phyloP scores from a whole-genome alignment of 176 grass and related monocot genomes.

The Triticum turgidum region DNA sequence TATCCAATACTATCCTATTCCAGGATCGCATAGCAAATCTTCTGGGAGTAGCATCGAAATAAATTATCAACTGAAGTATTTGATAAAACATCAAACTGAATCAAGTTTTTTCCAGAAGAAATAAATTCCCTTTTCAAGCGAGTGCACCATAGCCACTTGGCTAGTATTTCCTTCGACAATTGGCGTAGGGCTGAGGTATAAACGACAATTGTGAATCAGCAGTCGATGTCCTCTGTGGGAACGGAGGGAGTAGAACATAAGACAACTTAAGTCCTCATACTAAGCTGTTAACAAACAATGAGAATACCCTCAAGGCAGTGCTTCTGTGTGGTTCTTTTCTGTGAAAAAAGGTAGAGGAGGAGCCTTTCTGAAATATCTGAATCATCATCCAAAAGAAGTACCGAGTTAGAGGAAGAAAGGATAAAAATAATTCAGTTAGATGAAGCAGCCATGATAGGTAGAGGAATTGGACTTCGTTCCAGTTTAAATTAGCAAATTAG shows the following conservation, averaged over 20 bases:
- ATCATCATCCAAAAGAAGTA: neutral
- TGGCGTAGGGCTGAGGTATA: neutral
- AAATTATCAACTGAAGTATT: neutral
- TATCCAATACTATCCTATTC: neutral
- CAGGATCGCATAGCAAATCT: slow-evolving; percentile 3
- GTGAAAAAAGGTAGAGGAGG: too few relatives aligned
- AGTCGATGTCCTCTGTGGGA: neutral
- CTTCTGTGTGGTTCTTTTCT: neutral
- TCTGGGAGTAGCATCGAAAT: neutral
- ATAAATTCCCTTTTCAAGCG: neutral
- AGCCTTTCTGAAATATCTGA: neutral
- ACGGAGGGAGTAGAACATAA: neutral
- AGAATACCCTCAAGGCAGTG: neutral
- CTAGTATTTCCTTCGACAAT: neutral
- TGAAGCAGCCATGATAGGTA: neutral
- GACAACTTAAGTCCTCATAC: neutral
- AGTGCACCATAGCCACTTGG: neutral
- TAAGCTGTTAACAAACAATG: neutral
- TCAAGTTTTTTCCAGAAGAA: neutral
- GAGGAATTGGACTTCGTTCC: neutral
- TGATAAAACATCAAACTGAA: neutral
- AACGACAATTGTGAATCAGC: neutral
- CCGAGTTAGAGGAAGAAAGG: slow-evolving; percentile 1
- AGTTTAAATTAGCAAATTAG: neutral
- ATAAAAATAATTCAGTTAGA: neutral